These are phyloP conservation scores for Sideroxylon spinosum DNA, from an alignment of 179 eudicot species.

Conservation along the genomic window DNA sequence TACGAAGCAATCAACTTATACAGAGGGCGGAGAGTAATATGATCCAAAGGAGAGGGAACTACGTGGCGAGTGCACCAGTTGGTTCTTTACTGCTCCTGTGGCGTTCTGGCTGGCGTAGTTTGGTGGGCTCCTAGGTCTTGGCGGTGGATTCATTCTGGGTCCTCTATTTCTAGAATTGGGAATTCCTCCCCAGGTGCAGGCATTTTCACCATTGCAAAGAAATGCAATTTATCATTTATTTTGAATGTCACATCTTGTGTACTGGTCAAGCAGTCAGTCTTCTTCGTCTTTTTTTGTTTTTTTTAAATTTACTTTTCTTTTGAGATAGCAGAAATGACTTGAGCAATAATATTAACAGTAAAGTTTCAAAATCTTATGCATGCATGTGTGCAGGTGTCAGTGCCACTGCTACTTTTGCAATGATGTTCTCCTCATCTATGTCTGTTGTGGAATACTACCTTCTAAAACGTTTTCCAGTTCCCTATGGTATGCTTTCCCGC, in stretches of 20 bases:
- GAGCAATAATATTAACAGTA: too few relatives aligned
- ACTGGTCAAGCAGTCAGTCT: too few relatives aligned
- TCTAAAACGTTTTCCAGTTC: constrained; percentile 55
- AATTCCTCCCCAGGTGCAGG: constrained; percentile 60
- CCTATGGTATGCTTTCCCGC: constrained; percentile 39
- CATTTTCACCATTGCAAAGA: too few relatives aligned
- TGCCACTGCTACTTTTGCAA: constrained; percentile 70
- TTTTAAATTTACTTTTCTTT: too few relatives aligned
- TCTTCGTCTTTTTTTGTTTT: too few relatives aligned
- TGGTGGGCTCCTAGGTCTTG: constrained; percentile 69
- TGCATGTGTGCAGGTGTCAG: constrained; percentile 45
- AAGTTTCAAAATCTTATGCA: too few relatives aligned
- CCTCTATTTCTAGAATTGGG: constrained; percentile 64
- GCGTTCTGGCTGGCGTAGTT: constrained; percentile 57
- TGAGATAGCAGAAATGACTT: too few relatives aligned
- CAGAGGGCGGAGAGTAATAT: constrained; percentile 43
- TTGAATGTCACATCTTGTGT: too few relatives aligned
- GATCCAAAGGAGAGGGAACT: constrained; percentile 35
- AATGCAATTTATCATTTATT: too few relatives aligned
- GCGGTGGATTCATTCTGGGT: constrained; percentile 70
- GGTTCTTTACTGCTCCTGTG: constrained; percentile 38
- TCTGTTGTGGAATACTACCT: constrained; percentile 63
- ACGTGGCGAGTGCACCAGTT: constrained; percentile 40
- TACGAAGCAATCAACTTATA: constrained; percentile 50
- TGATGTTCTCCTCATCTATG: constrained; percentile 68